Evolutionary conservation across 306 rosid species (phyloP).

Genomic region (Malus sylvestris): DNA sequence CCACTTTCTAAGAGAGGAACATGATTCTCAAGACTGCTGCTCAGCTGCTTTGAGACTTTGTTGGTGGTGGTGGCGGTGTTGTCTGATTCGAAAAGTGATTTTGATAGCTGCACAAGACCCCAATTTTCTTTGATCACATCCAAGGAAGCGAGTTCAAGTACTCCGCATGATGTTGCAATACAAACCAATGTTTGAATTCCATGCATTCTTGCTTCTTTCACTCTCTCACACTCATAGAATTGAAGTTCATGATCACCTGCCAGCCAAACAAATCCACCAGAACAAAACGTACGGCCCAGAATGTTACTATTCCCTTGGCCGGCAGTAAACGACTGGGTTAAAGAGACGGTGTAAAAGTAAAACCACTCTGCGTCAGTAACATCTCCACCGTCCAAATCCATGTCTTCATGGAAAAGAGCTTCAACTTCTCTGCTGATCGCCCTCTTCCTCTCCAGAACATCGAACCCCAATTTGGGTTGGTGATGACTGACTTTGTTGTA

Average conservation of each 20-base stretch:
- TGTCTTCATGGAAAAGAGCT: not conserved
- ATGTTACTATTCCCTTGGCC: not conserved
- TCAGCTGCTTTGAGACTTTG: not conserved
- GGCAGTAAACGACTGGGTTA: constrained; percentile 5
- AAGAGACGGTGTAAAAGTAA: constrained; percentile 26
- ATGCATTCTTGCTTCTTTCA: constrained; percentile 27
- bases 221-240: constrained; percentile 33
- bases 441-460: not conserved
- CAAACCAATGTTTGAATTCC: constrained; percentile 39
- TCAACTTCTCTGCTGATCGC: not conserved
- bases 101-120: constrained; percentile 19
- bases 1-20: not conserved
- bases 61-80: not conserved
- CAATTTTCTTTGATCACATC: constrained; percentile 23
- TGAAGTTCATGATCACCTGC: constrained; percentile 21
- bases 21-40: not conserved
- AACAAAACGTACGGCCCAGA: constrained; percentile 20
- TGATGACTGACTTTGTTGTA: not conserved
- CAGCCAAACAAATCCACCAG: constrained; percentile 36
- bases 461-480: not conserved
- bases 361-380: constrained; percentile 20
- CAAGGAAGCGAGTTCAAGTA: constrained; percentile 38
- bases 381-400: constrained; percentile 1
- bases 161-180: constrained; percentile 28
- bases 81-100: constrained; percentile 17